Evolutionary conservation across 805 yeast species (phyloP), one percentile per base, ranked within the genome.

Genomic region (Saccharomycopsis capsularis): DNA sequence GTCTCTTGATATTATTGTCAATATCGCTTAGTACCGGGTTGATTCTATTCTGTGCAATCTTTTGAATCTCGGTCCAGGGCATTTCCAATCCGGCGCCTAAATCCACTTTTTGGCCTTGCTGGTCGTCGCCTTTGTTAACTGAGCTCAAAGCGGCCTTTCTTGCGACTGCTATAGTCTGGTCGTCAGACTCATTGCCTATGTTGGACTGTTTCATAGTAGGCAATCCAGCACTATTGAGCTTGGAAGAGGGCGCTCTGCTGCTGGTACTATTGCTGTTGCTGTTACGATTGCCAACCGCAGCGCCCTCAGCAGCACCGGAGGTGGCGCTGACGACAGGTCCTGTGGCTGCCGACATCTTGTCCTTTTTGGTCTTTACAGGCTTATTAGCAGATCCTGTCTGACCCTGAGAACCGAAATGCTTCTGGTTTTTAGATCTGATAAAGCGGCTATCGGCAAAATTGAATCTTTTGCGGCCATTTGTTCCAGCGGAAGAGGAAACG

Each of bases 11-110:
- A n/a, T 42, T 23, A 15, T 7, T 22, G 23, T 44, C 47, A 6
- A 46, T 22, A 19, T 27, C 48, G 6, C 9, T 35, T 9, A 46
- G 40, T 15, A 34, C 30, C 6, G 50, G 50, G 16, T 46, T 19
- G 13, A 47, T 36, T 35, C 47, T 30, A 16, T 19, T 43, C 29
- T 47, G n/a, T 4, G 50, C 50, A 47, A 47, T 47, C n/a, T 21
- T 22, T 19, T 35, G 22, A 15, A 47, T 24, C 13, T 27, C 38
- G 18, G 15, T 34, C 50, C 50, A 47, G 4, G 22, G 19, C 50
- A 47, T 47, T 23, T 13, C 9, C 15, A 47, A 27, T 2, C 46
- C 50, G 6, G 42, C 47, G 7, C 50, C 50, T 4, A 47, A 21
- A 43, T 47, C 48, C n/a, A 42, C 50, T n/a, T 34, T 9, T 29